Percentiles rank a stretch among this genome's conserved stretches.
phyloP scores from a whole-genome alignment of 768 basidiomycete species.

The Nevesoporus exiguus region DNA sequence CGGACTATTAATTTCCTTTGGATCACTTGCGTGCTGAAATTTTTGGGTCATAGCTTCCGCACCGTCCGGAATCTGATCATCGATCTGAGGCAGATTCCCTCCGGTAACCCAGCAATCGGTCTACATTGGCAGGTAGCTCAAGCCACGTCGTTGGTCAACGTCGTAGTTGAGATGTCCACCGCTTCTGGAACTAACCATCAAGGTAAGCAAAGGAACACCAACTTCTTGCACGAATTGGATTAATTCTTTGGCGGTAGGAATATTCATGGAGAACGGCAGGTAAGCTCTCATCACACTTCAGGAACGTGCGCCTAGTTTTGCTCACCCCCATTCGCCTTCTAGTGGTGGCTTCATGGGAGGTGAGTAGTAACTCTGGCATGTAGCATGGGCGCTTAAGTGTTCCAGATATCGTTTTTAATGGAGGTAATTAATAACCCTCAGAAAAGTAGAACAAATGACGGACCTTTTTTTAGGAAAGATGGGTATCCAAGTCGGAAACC shows the following conservation, averaged over 20 bases:
- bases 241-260: conserved; percentile 24
- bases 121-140: conserved; percentile 85
- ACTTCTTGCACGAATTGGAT: neutral
- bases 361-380: conserved; percentile 25
- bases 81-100: conserved; percentile 56
- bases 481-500: conserved; percentile 73
- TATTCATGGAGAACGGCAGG: conserved; percentile 80
- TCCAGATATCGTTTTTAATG: conserved; percentile 42
- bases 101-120: conserved; percentile 54
- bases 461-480: conserved; percentile 32
- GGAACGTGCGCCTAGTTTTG: no score
- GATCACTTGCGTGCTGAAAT: neutral
- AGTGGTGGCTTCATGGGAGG: conserved; percentile 54
- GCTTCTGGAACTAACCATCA: conserved; percentile 59
- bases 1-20: neutral
- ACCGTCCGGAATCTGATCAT: conserved; percentile 74
- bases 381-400: neutral
- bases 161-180: conserved; percentile 70
- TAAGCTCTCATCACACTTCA: conserved; percentile 3
- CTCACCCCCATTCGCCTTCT: neutral
- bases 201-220: conserved; percentile 39
- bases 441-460: neutral
- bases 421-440: conserved; percentile 22
- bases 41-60: conserved; percentile 46
- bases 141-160: conserved; percentile 68